Conservation (phyloP, 1,284 basidiomycete species). For the Ganoderma resinaceum region DNA sequence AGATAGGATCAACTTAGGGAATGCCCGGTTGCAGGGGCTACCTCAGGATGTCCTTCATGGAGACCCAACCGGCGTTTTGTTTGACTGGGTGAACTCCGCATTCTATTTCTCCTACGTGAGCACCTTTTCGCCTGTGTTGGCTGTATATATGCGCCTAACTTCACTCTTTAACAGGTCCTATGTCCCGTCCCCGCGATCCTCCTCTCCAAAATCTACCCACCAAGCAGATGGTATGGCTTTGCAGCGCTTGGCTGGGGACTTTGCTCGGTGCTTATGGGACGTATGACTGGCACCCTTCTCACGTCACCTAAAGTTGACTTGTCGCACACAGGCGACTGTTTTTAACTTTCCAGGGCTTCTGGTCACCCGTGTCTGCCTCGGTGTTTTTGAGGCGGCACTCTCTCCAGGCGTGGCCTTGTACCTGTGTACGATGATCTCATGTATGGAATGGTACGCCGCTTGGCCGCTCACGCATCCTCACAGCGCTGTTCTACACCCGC, state of each 20-base stretch:
- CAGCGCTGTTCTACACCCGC: conserved; percentile 81
- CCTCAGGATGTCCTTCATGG: conserved; percentile 68
- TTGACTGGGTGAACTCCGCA: conserved; percentile 77
- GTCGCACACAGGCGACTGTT: conserved; percentile 55
- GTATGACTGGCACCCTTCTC: conserved; percentile 19
- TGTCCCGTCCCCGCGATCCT: conserved; percentile 75
- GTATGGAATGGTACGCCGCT: neutral
- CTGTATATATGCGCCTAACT: neutral
- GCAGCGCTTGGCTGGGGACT: conserved; percentile 76
- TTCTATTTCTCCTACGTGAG: conserved; percentile 81
- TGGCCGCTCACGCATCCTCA: neutral
- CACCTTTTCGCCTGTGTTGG: neutral
- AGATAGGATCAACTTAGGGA: conserved; percentile 79
- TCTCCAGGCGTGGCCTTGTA: conserved; percentile 78
- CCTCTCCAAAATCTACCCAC: conserved; percentile 69
- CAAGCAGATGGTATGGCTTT: conserved; percentile 69
- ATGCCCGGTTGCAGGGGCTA: conserved; percentile 76
- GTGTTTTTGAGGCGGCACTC: conserved; percentile 77
- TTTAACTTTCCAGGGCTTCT: conserved; percentile 66
- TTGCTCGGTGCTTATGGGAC: conserved; percentile 73
- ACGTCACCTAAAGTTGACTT: conserved; percentile 3
- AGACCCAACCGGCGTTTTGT: conserved; percentile 68
- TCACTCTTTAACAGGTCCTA: conserved; percentile 57
- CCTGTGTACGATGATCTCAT: conserved; percentile 56
- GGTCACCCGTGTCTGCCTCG: conserved; percentile 65